These are phyloP conservation scores for Herpetomonas tarakana DNA, from an alignment of 208 protist genomes.

Conservation along the genomic window DNA sequence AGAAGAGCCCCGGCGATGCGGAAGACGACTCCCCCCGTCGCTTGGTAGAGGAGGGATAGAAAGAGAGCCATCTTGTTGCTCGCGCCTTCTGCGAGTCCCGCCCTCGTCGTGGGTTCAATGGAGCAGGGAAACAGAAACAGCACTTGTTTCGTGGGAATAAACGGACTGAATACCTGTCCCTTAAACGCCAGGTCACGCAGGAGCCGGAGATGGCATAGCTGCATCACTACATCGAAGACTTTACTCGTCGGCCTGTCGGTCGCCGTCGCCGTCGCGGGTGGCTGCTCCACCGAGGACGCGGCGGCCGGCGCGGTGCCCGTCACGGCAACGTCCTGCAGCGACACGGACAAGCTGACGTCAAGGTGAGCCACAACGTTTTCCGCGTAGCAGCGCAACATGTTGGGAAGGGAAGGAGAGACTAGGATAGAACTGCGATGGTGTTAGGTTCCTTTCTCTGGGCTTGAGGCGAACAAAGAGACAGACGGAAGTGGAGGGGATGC, in stretches of 20 bases:
- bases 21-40: conserved; percentile 15
- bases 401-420: conserved; percentile 14
- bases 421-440: no score
- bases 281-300: no score
- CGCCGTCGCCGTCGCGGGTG: no score
- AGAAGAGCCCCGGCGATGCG: conserved; percentile 39
- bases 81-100: conserved; percentile 21
- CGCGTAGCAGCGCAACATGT: background rate
- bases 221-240: no score
- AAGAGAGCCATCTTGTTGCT: conserved; percentile 31
- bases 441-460: no score
- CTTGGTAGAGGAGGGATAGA: conserved; percentile 18
- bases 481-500: no score
- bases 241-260: no score
- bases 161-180: conserved; percentile 67
- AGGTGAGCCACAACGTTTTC: background rate
- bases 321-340: no score
- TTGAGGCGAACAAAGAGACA: no score
- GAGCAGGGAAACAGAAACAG: conserved; percentile 63
- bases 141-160: conserved; percentile 60
- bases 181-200: conserved; percentile 63
- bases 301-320: no score
- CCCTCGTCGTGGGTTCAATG: background rate
- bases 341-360: background rate
- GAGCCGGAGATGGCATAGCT: conserved; percentile 44